These are phyloP conservation scores for Nadsonia starkeyi-henricii DNA, from an alignment of 1,139 yeast genomes.

Conservation along the genomic window DNA sequence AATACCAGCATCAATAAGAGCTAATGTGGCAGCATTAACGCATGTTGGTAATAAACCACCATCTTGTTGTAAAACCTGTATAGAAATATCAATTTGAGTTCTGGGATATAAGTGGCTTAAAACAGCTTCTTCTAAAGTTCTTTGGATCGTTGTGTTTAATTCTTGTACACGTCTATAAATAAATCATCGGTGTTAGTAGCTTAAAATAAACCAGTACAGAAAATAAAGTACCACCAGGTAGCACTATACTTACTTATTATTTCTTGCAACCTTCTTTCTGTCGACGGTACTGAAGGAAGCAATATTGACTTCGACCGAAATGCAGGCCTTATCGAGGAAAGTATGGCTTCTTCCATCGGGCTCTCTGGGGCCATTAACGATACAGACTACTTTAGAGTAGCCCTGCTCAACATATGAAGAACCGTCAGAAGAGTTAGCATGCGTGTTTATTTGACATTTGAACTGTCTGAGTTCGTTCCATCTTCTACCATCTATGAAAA, in stretches of 20 bases:
- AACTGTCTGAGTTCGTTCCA: constrained; percentile 86
- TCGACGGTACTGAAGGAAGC: constrained; percentile 76
- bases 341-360: constrained; percentile 37
- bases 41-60: constrained; percentile 77
- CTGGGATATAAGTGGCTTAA: constrained; percentile 68
- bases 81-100: constrained; percentile 56
- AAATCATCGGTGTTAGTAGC: constrained; percentile 8
- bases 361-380: constrained; percentile 83
- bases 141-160: constrained; percentile 55
- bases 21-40: constrained; percentile 79
- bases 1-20: constrained; percentile 87
- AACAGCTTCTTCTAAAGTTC: constrained; percentile 71
- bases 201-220: no score
- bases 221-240: no score
- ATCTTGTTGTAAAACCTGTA: constrained; percentile 77
- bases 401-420: constrained; percentile 90
- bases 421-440: constrained; percentile 81
- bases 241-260: constrained; percentile 12
- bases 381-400: constrained; percentile 73
- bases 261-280: constrained; percentile 42
- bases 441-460: constrained; percentile 71
- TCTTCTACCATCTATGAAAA: constrained; percentile 67
- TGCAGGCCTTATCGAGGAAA: constrained; percentile 34
- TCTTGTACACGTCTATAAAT: constrained; percentile 47
- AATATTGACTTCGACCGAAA: constrained; percentile 52